phyloP scores from a whole-genome alignment of 768 basidiomycete species.

The Rhodotorula babjevae region DNA sequence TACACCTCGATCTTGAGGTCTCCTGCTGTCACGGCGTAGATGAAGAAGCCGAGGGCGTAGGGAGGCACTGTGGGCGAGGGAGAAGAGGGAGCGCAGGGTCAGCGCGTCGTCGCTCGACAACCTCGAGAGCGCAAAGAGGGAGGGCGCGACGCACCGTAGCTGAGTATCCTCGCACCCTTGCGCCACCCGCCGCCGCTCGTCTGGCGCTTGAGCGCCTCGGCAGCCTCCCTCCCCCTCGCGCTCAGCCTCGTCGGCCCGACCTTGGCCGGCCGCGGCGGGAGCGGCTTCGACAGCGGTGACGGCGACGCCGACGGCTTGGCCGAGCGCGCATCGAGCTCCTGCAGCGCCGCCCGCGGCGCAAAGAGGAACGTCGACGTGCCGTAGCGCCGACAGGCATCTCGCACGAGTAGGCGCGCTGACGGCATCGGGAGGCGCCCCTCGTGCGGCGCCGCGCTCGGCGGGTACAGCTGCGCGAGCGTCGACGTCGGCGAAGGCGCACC shows the following conservation, averaged over 20 bases:
- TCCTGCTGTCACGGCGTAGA: not conserved
- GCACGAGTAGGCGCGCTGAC: constrained; percentile 9
- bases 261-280: not conserved
- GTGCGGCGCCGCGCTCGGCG: not conserved
- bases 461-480: too few relatives aligned
- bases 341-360: constrained; percentile 13
- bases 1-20: too few relatives aligned
- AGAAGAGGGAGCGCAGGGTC: not conserved
- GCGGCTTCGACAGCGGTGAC: not conserved
- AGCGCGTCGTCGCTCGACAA: too few relatives aligned
- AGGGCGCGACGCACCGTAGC: not conserved
- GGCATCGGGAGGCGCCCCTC: constrained; percentile 10
- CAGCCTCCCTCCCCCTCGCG: constrained; percentile 8
- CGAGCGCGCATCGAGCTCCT: constrained; percentile 3
- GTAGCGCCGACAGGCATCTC: constrained; percentile 11
- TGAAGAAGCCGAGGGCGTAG: not conserved
- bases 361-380: constrained; percentile 28
- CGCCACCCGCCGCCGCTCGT: constrained; percentile 15
- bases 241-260: constrained; percentile 27
- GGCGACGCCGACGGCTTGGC: not conserved
- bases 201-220: not conserved
- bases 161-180: constrained; percentile 1
- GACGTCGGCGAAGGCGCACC: too few relatives aligned
- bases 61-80: constrained; percentile 12
- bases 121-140: not conserved